Conservation (phyloP, 306 rosid species). For the Gleditsia sinensis region DNA sequence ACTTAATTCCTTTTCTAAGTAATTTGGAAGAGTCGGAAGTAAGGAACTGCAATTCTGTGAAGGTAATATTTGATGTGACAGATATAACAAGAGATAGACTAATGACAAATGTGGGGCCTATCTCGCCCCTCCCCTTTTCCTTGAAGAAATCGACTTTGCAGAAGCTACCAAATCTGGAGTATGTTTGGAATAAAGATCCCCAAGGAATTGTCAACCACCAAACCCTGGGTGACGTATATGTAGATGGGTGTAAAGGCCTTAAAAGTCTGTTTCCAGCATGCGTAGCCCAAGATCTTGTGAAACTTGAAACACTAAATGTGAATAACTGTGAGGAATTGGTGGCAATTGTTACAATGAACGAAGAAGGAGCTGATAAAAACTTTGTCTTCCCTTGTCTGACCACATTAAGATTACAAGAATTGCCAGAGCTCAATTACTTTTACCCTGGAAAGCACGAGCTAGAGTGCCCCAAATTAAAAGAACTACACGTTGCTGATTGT, state of each 20-base stretch:
- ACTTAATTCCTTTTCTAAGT: not conserved
- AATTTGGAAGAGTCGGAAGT: not conserved
- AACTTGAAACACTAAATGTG: not conserved
- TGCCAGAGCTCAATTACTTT: not conserved
- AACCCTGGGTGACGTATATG: too few species aligned
- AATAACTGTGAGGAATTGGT: not conserved
- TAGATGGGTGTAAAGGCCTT: not conserved
- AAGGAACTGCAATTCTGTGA: not conserved
- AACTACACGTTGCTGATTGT: not conserved
- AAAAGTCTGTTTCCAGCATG: slow-evolving; percentile 1
- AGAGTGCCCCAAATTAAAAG: not conserved
- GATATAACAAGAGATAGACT: too few species aligned
- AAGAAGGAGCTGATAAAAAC: not conserved
- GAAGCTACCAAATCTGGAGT: too few species aligned
- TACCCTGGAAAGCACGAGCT: not conserved
- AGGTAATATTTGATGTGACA: too few species aligned
- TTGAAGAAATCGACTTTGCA: too few species aligned
- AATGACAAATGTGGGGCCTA: too few species aligned
- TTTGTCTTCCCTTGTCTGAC: not conserved
- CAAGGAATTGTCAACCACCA: too few species aligned
- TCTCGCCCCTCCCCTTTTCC: too few species aligned
- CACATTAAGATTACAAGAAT: too few species aligned
- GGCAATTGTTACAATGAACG: not conserved
- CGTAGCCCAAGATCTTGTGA: not conserved
- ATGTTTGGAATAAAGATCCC: too few species aligned